Evolutionary conservation across 768 basidiomycete genomes (phyloP).

Genomic region (Hemileccinum rubropunctum): DNA sequence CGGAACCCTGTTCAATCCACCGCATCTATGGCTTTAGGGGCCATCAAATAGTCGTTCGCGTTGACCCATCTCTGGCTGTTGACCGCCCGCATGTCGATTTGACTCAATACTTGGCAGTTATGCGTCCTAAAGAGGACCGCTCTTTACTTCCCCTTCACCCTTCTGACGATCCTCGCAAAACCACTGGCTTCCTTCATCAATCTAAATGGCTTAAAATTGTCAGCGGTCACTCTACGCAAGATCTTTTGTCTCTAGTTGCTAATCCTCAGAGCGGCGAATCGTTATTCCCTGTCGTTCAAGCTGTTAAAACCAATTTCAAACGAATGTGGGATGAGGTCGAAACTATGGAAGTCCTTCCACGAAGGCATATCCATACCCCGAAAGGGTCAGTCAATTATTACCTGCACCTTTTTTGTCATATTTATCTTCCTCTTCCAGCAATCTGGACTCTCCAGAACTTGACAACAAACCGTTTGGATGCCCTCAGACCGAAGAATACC

Average conservation of each 20-base stretch:
- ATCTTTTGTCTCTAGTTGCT: background rate
- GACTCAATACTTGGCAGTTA: no score
- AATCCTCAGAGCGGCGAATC: background rate
- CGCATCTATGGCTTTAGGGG: background rate
- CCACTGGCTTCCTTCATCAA: background rate
- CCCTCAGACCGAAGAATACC: background rate
- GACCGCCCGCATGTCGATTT: no score
- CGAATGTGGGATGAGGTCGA: background rate
- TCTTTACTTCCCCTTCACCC: background rate
- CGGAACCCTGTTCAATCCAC: background rate
- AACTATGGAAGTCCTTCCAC: background rate
- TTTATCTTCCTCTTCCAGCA: background rate
- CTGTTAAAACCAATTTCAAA: background rate
- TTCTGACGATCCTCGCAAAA: background rate
- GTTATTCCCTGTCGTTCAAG: background rate
- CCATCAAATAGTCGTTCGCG: background rate
- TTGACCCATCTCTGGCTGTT: background rate
- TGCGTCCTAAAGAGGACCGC: no score
- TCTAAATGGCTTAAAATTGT: background rate
- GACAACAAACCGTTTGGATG: background rate
- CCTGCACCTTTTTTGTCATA: background rate
- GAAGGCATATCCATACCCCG: background rate
- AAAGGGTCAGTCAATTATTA: background rate
- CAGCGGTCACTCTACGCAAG: background rate
- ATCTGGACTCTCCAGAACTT: background rate